Conservation (phyloP, 2,329 filamentous ascomycete species). For the Rhexocercosporidium sp. region DNA sequence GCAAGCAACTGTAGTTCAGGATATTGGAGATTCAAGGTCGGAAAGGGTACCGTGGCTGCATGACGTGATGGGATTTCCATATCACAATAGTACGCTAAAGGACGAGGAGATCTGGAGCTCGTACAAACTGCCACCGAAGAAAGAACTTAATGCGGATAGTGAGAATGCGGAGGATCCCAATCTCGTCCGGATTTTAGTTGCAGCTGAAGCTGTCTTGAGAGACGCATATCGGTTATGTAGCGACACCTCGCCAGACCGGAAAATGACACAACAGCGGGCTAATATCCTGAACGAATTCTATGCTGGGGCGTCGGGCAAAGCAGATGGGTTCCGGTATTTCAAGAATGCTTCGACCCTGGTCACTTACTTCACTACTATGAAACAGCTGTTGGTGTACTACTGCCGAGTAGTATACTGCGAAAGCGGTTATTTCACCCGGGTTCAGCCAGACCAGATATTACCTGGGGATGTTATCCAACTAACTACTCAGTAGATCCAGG, state of each 20-base stretch:
- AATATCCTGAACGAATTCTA: no score
- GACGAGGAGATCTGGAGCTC: conserved; percentile 23
- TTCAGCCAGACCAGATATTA: no score
- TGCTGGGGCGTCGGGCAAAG: no score
- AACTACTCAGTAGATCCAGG: no score
- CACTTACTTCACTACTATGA: no score
- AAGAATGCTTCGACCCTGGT: no score
- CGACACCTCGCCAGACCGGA: conserved; percentile 17
- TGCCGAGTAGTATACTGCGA: no score
- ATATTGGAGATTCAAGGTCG: conserved; percentile 19
- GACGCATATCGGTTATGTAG: conserved; percentile 18
- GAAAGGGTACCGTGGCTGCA: conserved; percentile 24
- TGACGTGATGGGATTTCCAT: conserved; percentile 17
- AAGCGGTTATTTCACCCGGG: no score
- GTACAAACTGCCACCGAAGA: conserved; percentile 25
- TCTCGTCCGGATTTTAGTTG: conserved; percentile 19
- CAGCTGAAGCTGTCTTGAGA: conserved; percentile 17
- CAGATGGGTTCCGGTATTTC: no score
- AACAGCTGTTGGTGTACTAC: no score
- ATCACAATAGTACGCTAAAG: conserved; percentile 10
- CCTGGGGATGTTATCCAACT: no score
- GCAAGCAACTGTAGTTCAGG: conserved; percentile 18
- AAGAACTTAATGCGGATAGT: no score
- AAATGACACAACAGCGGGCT: conserved; percentile 25
- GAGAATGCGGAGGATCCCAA: conserved; percentile 11